Conservation (phyloP, 768 basidiomycete genomes). For the Tricholoma hemisulphureum region DNA sequence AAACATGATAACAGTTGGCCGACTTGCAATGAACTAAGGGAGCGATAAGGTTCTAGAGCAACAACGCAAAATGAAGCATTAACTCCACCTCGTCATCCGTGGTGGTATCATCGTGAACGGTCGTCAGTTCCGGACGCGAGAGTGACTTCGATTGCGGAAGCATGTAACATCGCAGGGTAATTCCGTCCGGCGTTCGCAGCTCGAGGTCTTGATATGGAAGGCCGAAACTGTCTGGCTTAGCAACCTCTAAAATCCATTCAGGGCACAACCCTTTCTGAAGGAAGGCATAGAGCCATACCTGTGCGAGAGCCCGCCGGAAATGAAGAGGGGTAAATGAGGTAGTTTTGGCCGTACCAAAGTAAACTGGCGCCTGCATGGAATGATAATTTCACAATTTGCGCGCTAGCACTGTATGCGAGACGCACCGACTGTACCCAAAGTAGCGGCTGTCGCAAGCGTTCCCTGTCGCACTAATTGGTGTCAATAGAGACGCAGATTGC, state of each 20-base stretch:
- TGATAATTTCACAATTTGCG: slow-evolving; percentile 7
- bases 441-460: slow-evolving; percentile 53
- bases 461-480: slow-evolving; percentile 35
- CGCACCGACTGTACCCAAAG: slow-evolving; percentile 56
- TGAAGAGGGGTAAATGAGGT: slow-evolving; percentile 87
- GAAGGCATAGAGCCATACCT: slow-evolving; percentile 38
- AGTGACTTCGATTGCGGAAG: slow-evolving; percentile 62
- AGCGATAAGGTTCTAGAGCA: not conserved
- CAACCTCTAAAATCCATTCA: slow-evolving; percentile 53
- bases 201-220: slow-evolving; percentile 75
- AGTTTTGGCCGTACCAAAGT: slow-evolving; percentile 84
- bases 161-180: slow-evolving; percentile 75
- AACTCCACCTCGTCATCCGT: slow-evolving; percentile 57
- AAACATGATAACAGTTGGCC: slow-evolving; percentile 91
- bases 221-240: slow-evolving; percentile 64
- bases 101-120: slow-evolving; percentile 36
- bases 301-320: slow-evolving; percentile 76
- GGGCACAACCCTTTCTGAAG: not conserved
- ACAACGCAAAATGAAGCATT: not conserved
- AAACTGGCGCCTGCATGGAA: slow-evolving; percentile 58
- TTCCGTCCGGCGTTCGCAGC: slow-evolving; percentile 67
- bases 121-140: slow-evolving; percentile 30
- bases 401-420: slow-evolving; percentile 5
- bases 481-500: not conserved
- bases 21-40: slow-evolving; percentile 40